These are phyloP conservation scores for Spinellus fusiger DNA, from an alignment of 192 early-diverging fungal genomes.

Conservation along the genomic window DNA sequence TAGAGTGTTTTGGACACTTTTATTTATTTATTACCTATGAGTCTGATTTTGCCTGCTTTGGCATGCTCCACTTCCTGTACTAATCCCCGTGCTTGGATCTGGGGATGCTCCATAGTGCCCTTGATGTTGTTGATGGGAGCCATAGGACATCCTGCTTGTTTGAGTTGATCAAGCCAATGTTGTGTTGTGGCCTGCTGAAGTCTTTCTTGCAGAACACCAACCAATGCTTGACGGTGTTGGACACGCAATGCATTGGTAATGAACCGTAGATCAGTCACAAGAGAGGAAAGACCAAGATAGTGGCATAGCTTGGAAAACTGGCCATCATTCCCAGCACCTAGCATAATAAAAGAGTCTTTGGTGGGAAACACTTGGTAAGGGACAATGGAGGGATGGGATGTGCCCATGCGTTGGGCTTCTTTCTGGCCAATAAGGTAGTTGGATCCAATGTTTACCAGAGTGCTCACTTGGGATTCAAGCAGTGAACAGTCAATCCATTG, in stretches of 20 bases:
- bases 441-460: conserved; percentile 86
- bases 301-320: conserved; percentile 72
- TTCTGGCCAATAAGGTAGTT: conserved; percentile 78
- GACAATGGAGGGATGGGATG: conserved; percentile 84
- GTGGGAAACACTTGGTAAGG: conserved; percentile 87
- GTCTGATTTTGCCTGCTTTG: conserved; percentile 67
- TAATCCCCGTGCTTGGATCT: conserved; percentile 60
- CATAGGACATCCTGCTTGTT: conserved; percentile 70
- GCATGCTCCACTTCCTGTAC: conserved; percentile 81
- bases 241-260: conserved; percentile 72
- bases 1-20: too few relatives aligned
- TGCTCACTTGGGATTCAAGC: conserved; percentile 81
- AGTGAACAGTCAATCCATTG: conserved; percentile 87
- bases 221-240: conserved; percentile 57
- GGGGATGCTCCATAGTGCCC: conserved; percentile 75
- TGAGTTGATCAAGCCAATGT: conserved; percentile 60
- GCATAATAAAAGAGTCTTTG: conserved; percentile 71
- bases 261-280: conserved; percentile 50
- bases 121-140: conserved; percentile 75
- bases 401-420: conserved; percentile 83
- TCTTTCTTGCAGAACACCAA: conserved; percentile 46
- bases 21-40: conserved; percentile 48
- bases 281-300: conserved; percentile 37
- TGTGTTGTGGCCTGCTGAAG: conserved; percentile 46
- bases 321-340: conserved; percentile 86